Evolutionary conservation across 2,329 filamentous ascomycete genomes (phyloP).

Genomic region (Hypoxylon sp.): DNA sequence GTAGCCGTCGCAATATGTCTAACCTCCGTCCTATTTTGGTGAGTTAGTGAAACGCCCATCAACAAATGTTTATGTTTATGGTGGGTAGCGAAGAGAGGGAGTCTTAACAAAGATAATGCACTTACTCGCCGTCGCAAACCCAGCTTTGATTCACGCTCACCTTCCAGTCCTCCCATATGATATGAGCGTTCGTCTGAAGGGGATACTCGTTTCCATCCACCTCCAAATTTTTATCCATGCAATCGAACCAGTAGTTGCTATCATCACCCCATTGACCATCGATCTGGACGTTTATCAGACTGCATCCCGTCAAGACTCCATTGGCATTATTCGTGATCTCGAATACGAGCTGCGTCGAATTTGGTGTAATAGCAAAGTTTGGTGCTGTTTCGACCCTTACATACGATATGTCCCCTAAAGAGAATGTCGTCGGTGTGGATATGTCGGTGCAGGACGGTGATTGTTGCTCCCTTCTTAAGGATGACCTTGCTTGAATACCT

Average conservation of each 20-base stretch:
- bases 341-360: slow-evolving; percentile 33
- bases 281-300: slow-evolving; percentile 22
- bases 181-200: slow-evolving; percentile 35
- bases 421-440: slow-evolving; percentile 28
- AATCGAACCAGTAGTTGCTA: slow-evolving; percentile 37
- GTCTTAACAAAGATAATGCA: slow-evolving; percentile 2
- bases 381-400: slow-evolving; percentile 18
- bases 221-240: slow-evolving; percentile 26
- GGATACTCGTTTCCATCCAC: slow-evolving; percentile 21
- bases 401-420: slow-evolving; percentile 20
- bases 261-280: slow-evolving; percentile 29
- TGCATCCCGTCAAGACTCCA: slow-evolving; percentile 24
- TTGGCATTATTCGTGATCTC: slow-evolving; percentile 34
- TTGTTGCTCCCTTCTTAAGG: neutral
- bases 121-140: slow-evolving; percentile 36
- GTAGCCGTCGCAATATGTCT: slow-evolving; percentile 35
- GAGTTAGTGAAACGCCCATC: slow-evolving; percentile 4
- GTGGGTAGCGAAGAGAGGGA: too few species aligned
- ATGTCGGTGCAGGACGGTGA: slow-evolving; percentile 17
- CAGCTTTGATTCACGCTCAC: slow-evolving; percentile 41
- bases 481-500: neutral
- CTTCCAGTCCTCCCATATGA: slow-evolving; percentile 38
- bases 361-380: slow-evolving; percentile 16
- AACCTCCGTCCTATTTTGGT: slow-evolving; percentile 20
- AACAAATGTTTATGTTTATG: neutral